Base-by-base conservation (phyloP, 441 rosid genomes). In the Aleurites moluccanus region DNA sequence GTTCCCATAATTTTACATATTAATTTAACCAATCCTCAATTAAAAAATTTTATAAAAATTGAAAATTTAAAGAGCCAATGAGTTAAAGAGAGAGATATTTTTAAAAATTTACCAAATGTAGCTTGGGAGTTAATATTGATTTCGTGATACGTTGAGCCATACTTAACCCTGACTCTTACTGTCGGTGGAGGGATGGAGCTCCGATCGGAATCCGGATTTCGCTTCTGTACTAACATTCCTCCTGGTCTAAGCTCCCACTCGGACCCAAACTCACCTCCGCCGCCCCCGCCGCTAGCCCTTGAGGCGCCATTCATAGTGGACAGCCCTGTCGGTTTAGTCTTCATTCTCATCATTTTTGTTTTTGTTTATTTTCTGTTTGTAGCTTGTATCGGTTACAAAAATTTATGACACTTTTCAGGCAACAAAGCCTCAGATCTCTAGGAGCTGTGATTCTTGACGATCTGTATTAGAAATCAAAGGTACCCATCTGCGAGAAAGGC, bases 221-320 rank as follows among this genome's bases (percentile, higher is more conserved):
- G 85, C 77, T 90, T 95, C 86, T 95, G 99, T 15, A 95, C 99
- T 77, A 95, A 79, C 99, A 95, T 93, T 45, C 99, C 99, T 7
- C 99, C 98, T 10, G 99, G 99, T 77, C 99, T 84, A 72, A 92
- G 78, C 86, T 95, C 99, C 98, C 95, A 95, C 21, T 90, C 97
- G 28, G 87, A 78, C 40, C 83, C 74, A 15, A 75, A 47, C 21
- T 68, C 76, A 9, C 60, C 67, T 42, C 72, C 82, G 13, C 73
- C 79, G 23, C 73, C 82, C 33, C 71, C 80, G 42, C 62, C 84
- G 49, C 77, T 78, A 62, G 62, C 38, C 38, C 72, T 87, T 67
- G 78, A 69, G 72, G 85, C 80, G 50, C 82, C 85, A 68, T 82
- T 83, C 79, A 80, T 28, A 44, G 85, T 85, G 23, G 90, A 69